Conservation (phyloP, 495 filamentous ascomycete species). For the Neurospora intermedia region DNA sequence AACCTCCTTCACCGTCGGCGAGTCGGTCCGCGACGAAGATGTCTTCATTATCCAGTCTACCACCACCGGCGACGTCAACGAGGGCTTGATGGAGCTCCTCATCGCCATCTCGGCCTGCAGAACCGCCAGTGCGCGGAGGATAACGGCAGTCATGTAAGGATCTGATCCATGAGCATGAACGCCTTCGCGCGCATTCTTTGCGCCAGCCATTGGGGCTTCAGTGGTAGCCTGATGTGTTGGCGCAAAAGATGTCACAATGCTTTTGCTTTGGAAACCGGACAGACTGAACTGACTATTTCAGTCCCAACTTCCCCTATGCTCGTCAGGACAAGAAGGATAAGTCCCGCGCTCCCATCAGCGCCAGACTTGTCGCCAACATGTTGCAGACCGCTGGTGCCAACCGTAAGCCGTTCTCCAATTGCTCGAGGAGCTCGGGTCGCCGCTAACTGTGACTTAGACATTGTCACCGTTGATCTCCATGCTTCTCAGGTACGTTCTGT, state of each 20-base stretch:
- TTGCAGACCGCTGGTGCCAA: constrained; percentile 88
- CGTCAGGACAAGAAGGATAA: constrained; percentile 99
- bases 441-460: constrained; percentile 55
- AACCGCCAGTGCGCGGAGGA: constrained; percentile 50
- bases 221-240: background rate
- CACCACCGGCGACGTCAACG: constrained; percentile 92
- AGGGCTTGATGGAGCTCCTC: constrained; percentile 95
- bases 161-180: background rate
- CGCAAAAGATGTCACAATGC: background rate
- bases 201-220: background rate
- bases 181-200: background rate
- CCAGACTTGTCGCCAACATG: constrained; percentile 96
- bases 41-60: constrained; percentile 97
- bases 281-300: constrained; percentile 73
- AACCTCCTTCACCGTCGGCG: constrained; percentile 91
- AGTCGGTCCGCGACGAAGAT: constrained; percentile 95
- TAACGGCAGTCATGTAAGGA: constrained; percentile 27
- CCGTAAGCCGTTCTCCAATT: constrained; percentile 28
- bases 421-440: constrained; percentile 29
- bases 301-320: constrained; percentile 98
- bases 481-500: constrained; percentile 46
- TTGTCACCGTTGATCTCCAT: constrained; percentile 83
- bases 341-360: constrained; percentile 70
- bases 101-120: constrained; percentile 99
- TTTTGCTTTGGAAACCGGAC: constrained; percentile 45